Conservation (phyloP, 1,284 basidiomycete genomes). For the Lentinula novae-zelandiae region DNA sequence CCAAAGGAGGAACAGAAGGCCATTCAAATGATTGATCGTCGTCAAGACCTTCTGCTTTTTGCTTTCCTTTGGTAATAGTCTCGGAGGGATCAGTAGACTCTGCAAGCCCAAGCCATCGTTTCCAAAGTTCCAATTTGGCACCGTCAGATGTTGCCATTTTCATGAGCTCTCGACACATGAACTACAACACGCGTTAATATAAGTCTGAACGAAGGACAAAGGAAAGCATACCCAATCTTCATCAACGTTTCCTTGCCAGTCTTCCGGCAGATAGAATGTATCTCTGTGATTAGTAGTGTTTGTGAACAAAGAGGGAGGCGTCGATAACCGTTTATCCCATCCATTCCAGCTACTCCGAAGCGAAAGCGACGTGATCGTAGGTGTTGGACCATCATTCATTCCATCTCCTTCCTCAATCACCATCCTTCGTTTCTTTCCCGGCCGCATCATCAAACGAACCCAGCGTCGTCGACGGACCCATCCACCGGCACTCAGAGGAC, state of each 20-base stretch:
- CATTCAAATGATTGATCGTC: slow-evolving; percentile 22
- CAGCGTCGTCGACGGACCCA: slow-evolving; percentile 74
- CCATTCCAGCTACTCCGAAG: slow-evolving; percentile 8
- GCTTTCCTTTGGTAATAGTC: slow-evolving; percentile 27
- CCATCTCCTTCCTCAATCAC: slow-evolving; percentile 12
- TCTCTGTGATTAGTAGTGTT: neutral
- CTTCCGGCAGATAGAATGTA: slow-evolving; percentile 21
- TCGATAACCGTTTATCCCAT: neutral
- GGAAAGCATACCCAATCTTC: slow-evolving; percentile 49
- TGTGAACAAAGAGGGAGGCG: slow-evolving; percentile 11
- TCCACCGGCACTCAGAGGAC: slow-evolving; percentile 56
- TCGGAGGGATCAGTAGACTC: slow-evolving; percentile 23
- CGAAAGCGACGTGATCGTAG: slow-evolving; percentile 18
- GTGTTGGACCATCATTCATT: slow-evolving; percentile 3
- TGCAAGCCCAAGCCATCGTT: slow-evolving; percentile 49
- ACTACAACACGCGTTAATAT: neutral
- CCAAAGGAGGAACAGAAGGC: slow-evolving; percentile 31
- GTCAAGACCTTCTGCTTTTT: slow-evolving; percentile 28
- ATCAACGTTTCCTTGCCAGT: slow-evolving; percentile 42
- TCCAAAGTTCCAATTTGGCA: slow-evolving; percentile 69
- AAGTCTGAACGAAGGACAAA: neutral
- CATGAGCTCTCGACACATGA: slow-evolving; percentile 49
- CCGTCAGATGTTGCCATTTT: slow-evolving; percentile 57
- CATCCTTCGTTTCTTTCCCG: slow-evolving; percentile 29
- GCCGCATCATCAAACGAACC: slow-evolving; percentile 77